Evolutionary conservation across 352 stramenopile species (phyloP), one percentile per base, ranked within the genome.

Genomic region (Phytophthora uliginosa): DNA sequence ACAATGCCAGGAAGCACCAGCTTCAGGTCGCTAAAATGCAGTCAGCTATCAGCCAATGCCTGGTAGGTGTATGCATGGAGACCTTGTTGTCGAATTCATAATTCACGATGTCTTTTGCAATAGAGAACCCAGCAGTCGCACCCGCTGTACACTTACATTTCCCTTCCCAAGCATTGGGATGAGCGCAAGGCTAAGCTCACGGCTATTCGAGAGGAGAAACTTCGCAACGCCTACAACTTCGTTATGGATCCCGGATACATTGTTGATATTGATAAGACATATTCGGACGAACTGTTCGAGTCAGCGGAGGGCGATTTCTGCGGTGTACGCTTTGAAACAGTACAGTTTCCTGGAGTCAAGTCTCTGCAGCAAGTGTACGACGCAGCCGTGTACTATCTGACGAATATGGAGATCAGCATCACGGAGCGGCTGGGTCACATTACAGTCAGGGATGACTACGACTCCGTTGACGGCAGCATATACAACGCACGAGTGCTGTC

Each of bases 371-470:
- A 74, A 71, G 67, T 79, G 52, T 77, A 75, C n/a, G 71, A 78
- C 34, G 74, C 74, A 36, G 57, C 77, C 4, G 51, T 74, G 53
- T 82, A 76, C 58, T 76, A 71, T 63, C 66, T 84, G 36, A 72
- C 65, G 28, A 84, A 84, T 55, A 71, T 78, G 58, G 77, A 82
- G 57, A 82, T 84, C 59, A 73, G 68, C 34, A 70, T 84, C 20
- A 69, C 77, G 0, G 77, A 84, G 24, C 50, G 63, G 9, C 71
- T 73, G 0, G 77, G 74, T 15, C 63, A 78, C 33, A 20, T 82
- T 38, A 71, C 71, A 18, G 69, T 77, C 38, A 57, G 71, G 7
- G 74, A 77, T 22, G 71, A 72, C 66, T 72, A 78, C 40, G 66
- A 77, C 26, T 64, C 52, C 1, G 65, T 76, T 26, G 57, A 73